A percentile compares a stretch with the other conserved stretches of the same genome.
These are phyloP conservation scores for Phylloporus sp. DNA, from an alignment of 768 basidiomycete genomes.

Conservation along the genomic window DNA sequence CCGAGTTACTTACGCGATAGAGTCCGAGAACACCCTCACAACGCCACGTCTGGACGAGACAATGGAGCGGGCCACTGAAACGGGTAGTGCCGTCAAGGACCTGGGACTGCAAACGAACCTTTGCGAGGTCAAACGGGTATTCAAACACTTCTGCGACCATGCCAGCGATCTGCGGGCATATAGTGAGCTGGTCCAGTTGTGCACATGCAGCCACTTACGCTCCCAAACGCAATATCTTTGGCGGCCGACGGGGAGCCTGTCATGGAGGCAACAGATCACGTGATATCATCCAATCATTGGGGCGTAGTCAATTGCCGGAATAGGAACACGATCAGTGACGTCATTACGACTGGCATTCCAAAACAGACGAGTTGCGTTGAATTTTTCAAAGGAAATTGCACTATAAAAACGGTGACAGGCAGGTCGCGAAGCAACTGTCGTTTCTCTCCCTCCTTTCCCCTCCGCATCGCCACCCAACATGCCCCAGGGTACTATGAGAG, in stretches of 20 bases:
- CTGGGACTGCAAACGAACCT: slow-evolving; percentile 87
- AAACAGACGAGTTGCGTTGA: slow-evolving; percentile 11
- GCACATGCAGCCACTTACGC: no score
- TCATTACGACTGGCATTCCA: slow-evolving; percentile 19
- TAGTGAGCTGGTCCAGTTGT: neutral
- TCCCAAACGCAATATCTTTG: slow-evolving; percentile 47
- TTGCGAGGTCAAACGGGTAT: slow-evolving; percentile 90
- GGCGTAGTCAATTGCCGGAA: neutral
- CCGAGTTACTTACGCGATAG: slow-evolving; percentile 40
- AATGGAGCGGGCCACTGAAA: slow-evolving; percentile 57
- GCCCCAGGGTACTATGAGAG: slow-evolving; percentile 66
- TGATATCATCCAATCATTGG: slow-evolving; percentile 3
- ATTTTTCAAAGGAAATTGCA: slow-evolving; percentile 9
- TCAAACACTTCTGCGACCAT: slow-evolving; percentile 85
- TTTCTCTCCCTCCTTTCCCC: slow-evolving; percentile 3
- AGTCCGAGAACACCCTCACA: slow-evolving; percentile 55
- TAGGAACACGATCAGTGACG: slow-evolving; percentile 16
- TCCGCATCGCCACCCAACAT: slow-evolving; percentile 29
- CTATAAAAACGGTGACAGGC: slow-evolving; percentile 19
- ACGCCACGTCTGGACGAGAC: slow-evolving; percentile 52
- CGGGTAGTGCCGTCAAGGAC: slow-evolving; percentile 61
- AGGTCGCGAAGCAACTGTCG: neutral
- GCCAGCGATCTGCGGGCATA: slow-evolving; percentile 69
- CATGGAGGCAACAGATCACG: slow-evolving; percentile 3
- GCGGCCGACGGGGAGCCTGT: slow-evolving; percentile 23